Conservation (phyloP, 2,329 filamentous ascomycete species). For the Penicillium sp. region DNA sequence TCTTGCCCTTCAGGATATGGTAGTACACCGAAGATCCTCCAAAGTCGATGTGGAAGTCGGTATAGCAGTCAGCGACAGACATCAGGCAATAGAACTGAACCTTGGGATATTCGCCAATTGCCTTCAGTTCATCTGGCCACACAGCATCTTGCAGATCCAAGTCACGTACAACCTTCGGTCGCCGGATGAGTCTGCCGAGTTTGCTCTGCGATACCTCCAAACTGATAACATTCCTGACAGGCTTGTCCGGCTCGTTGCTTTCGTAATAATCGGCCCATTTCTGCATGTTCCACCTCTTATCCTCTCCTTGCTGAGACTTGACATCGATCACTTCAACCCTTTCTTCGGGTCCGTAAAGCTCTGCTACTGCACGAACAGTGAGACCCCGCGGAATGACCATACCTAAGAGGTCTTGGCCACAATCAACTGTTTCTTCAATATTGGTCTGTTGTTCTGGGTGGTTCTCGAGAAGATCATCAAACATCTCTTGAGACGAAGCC, state of each 20-base stretch:
- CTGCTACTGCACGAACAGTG: slow-evolving; percentile 61
- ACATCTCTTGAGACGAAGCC: slow-evolving; percentile 39
- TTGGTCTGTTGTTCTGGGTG: slow-evolving; percentile 24
- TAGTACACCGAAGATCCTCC: slow-evolving; percentile 69
- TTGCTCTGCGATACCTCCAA: slow-evolving; percentile 64
- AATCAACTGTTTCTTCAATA: slow-evolving; percentile 50
- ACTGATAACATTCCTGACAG: slow-evolving; percentile 67
- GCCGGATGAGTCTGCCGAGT: slow-evolving; percentile 59
- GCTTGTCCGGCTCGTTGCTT: slow-evolving; percentile 53
- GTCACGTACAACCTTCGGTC: slow-evolving; percentile 64
- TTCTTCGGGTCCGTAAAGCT: slow-evolving; percentile 62
- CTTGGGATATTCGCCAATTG: slow-evolving; percentile 57
- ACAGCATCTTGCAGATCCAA: slow-evolving; percentile 54
- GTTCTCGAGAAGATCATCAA: slow-evolving; percentile 37
- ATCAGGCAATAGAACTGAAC: slow-evolving; percentile 69
- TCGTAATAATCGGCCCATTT: slow-evolving; percentile 69
- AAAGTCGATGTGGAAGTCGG: slow-evolving; percentile 71
- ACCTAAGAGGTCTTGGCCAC: slow-evolving; percentile 62
- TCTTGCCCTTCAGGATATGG: slow-evolving; percentile 65
- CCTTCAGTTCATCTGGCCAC: slow-evolving; percentile 50
- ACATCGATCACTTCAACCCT: slow-evolving; percentile 67
- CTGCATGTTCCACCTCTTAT: slow-evolving; percentile 62
- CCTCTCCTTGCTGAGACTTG: slow-evolving; percentile 64
- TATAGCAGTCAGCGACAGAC: slow-evolving; percentile 69
- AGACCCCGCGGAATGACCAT: slow-evolving; percentile 66